phyloP scores from a whole-genome alignment of 108 stramenopile genomes.

The Pseudonitzschia multiseries region DNA sequence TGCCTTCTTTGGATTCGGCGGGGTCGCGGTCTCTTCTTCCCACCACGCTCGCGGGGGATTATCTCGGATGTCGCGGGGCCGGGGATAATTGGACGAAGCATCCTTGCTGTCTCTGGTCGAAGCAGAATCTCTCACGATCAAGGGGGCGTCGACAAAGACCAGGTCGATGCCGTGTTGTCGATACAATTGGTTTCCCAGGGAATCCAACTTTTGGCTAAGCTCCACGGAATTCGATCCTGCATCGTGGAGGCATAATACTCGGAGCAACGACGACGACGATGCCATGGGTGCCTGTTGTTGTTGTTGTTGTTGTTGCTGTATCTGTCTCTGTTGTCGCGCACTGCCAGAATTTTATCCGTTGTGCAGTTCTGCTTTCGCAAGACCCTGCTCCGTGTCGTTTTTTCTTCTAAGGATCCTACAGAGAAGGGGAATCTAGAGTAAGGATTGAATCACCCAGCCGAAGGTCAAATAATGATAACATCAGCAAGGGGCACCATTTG shows the following conservation, averaged over 20 bases:
- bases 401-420: no score
- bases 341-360: no score
- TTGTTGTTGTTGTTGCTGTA: background rate
- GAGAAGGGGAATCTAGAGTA: no score
- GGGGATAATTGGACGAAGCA: background rate
- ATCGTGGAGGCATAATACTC: constrained; percentile 83
- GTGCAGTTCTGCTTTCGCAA: no score
- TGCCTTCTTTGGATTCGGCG: no score
- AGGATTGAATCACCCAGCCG: no score
- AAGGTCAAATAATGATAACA: no score
- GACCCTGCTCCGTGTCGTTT: no score
- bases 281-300: background rate
- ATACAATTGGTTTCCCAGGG: constrained; percentile 66
- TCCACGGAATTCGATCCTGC: constrained; percentile 55
- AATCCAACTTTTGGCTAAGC: constrained; percentile 41
- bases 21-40: background rate
- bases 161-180: constrained; percentile 77
- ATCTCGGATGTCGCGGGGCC: background rate
- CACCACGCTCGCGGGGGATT: constrained; percentile 30
- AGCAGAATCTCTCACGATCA: constrained; percentile 25
- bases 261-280: constrained; percentile 38
- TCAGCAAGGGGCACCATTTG: no score
- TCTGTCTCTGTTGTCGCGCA: no score
- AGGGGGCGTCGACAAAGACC: constrained; percentile 73
- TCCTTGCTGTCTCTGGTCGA: background rate